Percentiles rank a stretch among this genome's conserved stretches.
Evolutionary conservation across 78 protist species (phyloP).

Genomic region (Dictyostelium intermedium): DNA sequence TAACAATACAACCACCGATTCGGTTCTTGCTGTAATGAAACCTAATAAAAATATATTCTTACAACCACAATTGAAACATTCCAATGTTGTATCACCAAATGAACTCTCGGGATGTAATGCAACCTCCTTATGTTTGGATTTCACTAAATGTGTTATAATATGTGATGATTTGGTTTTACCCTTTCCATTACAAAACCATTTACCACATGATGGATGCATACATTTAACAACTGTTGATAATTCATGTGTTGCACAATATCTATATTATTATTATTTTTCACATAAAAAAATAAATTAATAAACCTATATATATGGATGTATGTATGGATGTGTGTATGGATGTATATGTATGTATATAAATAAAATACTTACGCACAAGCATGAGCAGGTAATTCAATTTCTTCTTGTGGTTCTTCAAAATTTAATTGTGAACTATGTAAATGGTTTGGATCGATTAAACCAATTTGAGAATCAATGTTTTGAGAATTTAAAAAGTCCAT

Average conservation of each 20-base stretch:
- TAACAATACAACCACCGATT: conserved; percentile 96
- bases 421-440: conserved; percentile 8
- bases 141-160: conserved; percentile 96
- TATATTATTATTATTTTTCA: too few species aligned
- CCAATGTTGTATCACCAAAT: conserved; percentile 92
- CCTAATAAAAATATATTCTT: conserved; percentile 97
- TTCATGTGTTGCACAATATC: conserved; percentile 95
- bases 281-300: neutral
- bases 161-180: conserved; percentile 91
- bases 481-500: neutral
- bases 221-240: conserved; percentile 94
- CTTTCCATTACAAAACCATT: conserved; percentile 98
- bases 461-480: neutral
- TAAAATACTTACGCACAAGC: conserved; percentile 49
- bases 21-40: conserved; percentile 96
- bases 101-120: conserved; percentile 78
- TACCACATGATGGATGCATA: conserved; percentile 78
- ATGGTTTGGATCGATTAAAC: conserved; percentile 1
- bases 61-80: conserved; percentile 98
- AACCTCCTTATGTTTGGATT: conserved; percentile 94
- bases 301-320: too few species aligned
- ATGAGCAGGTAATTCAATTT: conserved; percentile 31
- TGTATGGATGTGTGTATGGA: too few species aligned
- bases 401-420: conserved; percentile 51
- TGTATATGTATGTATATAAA: too few species aligned